Percentiles rank a stretch among this genome's conserved stretches.
Evolutionary conservation across 2,329 filamentous ascomycete species (phyloP).

Genomic region (Colletotrichum lini): DNA sequence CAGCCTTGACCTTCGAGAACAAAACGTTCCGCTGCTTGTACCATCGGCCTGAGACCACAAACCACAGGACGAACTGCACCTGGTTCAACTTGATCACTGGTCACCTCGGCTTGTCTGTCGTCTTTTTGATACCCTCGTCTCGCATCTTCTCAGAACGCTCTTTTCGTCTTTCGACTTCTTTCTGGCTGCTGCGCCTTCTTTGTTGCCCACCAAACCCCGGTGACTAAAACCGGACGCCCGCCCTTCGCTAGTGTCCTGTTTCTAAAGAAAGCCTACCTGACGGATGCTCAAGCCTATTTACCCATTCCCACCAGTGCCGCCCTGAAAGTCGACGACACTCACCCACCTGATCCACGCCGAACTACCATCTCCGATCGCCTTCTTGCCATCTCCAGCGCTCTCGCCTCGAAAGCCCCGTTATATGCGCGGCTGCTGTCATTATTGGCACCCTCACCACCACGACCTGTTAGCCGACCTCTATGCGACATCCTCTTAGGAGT

Average conservation of each 20-base stretch:
- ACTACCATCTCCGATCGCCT: neutral
- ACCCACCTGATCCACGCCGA: slow-evolving; percentile 17
- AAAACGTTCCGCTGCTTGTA: slow-evolving; percentile 22
- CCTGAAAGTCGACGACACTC: slow-evolving; percentile 30
- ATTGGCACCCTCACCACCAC: slow-evolving; percentile 37
- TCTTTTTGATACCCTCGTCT: slow-evolving; percentile 13
- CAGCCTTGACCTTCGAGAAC: slow-evolving; percentile 28
- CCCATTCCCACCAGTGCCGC: slow-evolving; percentile 5
- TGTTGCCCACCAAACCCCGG: slow-evolving; percentile 24
- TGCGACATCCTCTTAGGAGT: slow-evolving; percentile 25
- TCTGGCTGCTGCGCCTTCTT: slow-evolving; percentile 37
- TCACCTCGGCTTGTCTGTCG: neutral
- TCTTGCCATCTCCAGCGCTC: neutral
- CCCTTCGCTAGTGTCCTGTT: slow-evolving; percentile 32
- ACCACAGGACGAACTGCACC: neutral
- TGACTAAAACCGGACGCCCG: slow-evolving; percentile 32
- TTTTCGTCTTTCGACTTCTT: slow-evolving; percentile 32
- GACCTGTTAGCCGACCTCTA: slow-evolving; percentile 34
- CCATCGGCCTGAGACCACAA: slow-evolving; percentile 29
- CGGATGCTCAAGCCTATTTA: slow-evolving; percentile 19
- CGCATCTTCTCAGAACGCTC: slow-evolving; percentile 26
- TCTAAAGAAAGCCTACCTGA: slow-evolving; percentile 29
- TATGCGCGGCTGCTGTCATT: slow-evolving; percentile 39
- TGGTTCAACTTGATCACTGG: neutral
- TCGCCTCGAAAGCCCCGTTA: slow-evolving; percentile 4